Evolutionary conservation across 1,284 basidiomycete genomes (phyloP), one percentile per base, ranked within the genome.

Genomic region (Ceratobasidium papillatum): DNA sequence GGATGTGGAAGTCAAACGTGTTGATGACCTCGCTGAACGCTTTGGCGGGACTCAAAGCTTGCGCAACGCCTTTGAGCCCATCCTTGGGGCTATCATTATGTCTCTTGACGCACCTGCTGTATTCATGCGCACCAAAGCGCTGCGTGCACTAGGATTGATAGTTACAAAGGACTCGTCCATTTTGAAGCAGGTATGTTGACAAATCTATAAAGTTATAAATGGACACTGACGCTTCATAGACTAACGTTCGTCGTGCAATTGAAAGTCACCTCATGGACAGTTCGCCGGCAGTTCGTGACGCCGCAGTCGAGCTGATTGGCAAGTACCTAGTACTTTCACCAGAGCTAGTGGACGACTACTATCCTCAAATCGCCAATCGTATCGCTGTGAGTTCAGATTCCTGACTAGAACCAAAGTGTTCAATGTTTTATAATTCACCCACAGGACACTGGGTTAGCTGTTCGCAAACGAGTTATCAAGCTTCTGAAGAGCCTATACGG

Each of bases 381-480:
- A 94, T 98, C 78, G 92, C 93, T 52, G 94, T 95, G 81, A 80
- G 88, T 84, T 5, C 36, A 54, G 5, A 54, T 51, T 43, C 58
- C 36, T 54, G 63, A 14, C 51, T 56, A 49, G 61, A 30, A 38
- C 69, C 1, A 9, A 38, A 22, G 25, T n/a, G 17, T 22, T 56
- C 41, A 27, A 38, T 56, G 75, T 64, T 72, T 17, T 45, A 54
- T 27, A 52, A 36, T 52, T 68, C 58, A 59, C 12, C 58, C 19
- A 43, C 78, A 96, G 92, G 97, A 99, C 80, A 93, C 95, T 49
- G 96, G 97, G 3, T 85, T 99, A 5, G 90, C 90, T 25, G 98
- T 99, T 1, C 88, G 98, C 41, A 98, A 98, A 80, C 90, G 98
- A 3, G 96, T 98, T 64, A 93, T 99, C 83, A 98, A 96, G 82